Base-by-base conservation (phyloP, 1,139 yeast genomes). In the Protomyces lactucae-debilis region DNA sequence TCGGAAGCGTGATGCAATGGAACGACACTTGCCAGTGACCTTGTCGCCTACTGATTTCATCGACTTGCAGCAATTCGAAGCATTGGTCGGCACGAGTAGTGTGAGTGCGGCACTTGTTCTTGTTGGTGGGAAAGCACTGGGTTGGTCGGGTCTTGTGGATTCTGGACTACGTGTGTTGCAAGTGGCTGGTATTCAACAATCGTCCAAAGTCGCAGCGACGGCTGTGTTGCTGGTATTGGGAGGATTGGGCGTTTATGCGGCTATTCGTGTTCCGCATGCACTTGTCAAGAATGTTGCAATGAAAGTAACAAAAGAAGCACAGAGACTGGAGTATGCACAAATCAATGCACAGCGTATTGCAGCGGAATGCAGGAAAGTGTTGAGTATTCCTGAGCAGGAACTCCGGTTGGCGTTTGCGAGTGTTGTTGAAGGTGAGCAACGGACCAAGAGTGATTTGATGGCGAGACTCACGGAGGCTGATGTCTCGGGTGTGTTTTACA, bases 231-330 rank as follows among this genome's bases (percentile, higher is more conserved):
- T 86, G 16, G 82, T 83, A 0, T 76, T 85, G 3, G 82, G 85
- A 0, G 79, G 85, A 36, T 83, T 91, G 0, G 76, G 84, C 0
- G 85, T 85, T 52, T 90, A 88, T 71, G 74, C 91, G 67, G 77
- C 90, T 12, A 79, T 80, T 65, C 99, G 93, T 73, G 84, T 95
- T 18, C 97, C 97, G 1, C 83, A 87, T 70, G 96, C 98, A 0
- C 83, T 89, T 71, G 95, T 97, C 28, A 80, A 91, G 70, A 91
- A 91, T 66, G 81, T 91, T 67, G 90, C 95, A 0, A 79, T 81
- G 64, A 90, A 88, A 74, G 83, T 92, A 69, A 83, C 82, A 68
- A 73, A 73, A 8, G 88, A 87, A 71, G 78, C 93, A 45, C 77
- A 79, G 45, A 83, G 81, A 23, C 76, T 85, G 71, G 97, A 91